phyloP scores from a whole-genome alignment of 78 protist genomes.

The Dictyostelium firmibasis region DNA sequence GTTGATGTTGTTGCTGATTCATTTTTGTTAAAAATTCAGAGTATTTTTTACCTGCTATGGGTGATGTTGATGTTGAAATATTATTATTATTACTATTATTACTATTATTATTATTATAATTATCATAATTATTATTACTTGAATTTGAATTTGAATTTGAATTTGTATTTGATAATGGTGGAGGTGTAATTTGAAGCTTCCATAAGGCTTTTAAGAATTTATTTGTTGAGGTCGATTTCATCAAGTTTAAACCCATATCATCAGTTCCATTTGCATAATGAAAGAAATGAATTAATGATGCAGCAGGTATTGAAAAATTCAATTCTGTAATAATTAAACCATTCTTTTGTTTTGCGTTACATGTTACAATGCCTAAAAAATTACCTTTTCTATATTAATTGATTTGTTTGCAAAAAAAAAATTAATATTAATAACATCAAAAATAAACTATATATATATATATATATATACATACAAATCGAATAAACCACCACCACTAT shows the following conservation, averaged over 20 bases:
- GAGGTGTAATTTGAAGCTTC: constrained; percentile 70
- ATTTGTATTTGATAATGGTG: constrained; percentile 19
- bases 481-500: constrained; percentile 77
- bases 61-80: neutral
- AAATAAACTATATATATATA: neutral
- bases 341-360: constrained; percentile 75
- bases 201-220: constrained; percentile 66
- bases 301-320: constrained; percentile 47
- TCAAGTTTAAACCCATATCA: neutral
- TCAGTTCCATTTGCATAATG: constrained; percentile 52
- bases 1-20: no score
- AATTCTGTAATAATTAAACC: constrained; percentile 68
- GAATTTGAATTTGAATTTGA: no score
- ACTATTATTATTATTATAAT: neutral
- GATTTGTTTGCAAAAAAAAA: no score
- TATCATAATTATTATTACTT: constrained; percentile 6
- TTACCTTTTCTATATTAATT: constrained; percentile 1
- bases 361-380: constrained; percentile 63
- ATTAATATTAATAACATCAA: neutral
- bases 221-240: constrained; percentile 29
- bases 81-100: neutral
- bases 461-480: neutral
- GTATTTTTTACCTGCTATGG: neutral
- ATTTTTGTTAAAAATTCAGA: neutral
- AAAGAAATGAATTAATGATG: constrained; percentile 42